Evolutionary conservation across 1,284 basidiomycete genomes (phyloP).

Genomic region (Ustanciosporium gigantosporum): DNA sequence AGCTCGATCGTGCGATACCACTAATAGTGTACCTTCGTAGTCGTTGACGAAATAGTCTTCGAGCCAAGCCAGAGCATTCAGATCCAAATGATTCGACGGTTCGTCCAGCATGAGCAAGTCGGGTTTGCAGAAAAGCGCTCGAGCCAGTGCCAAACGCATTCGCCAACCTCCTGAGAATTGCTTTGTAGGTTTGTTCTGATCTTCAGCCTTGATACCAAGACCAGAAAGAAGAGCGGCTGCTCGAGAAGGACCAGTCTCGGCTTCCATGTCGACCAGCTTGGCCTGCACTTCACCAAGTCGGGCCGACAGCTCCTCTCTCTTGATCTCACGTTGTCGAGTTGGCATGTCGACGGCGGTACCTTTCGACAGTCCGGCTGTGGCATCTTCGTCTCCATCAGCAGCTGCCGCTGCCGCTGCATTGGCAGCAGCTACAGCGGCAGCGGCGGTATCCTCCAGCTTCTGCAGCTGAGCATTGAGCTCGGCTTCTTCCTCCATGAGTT

Average conservation of each 20-base stretch:
- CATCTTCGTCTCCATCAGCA: slow-evolving; percentile 12
- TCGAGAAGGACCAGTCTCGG: slow-evolving; percentile 90
- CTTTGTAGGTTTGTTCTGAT: slow-evolving; percentile 69
- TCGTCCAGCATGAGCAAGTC: slow-evolving; percentile 57
- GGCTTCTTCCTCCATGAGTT: slow-evolving; percentile 52
- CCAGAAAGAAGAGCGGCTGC: slow-evolving; percentile 88
- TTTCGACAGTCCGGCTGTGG: slow-evolving; percentile 25
- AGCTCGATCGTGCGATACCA: slow-evolving; percentile 97
- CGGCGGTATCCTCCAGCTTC: slow-evolving; percentile 47
- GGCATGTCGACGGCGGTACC: slow-evolving; percentile 57
- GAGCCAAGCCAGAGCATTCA: slow-evolving; percentile 65
- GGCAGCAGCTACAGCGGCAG: slow-evolving; percentile 32
- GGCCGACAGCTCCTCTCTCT: slow-evolving; percentile 76
- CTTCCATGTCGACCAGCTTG: slow-evolving; percentile 92
- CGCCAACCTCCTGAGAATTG: slow-evolving; percentile 98
- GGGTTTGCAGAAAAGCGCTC: slow-evolving; percentile 87
- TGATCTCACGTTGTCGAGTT: slow-evolving; percentile 59
- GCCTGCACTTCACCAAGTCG: slow-evolving; percentile 90
- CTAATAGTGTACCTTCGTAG: slow-evolving; percentile 93
- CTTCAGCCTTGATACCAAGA: slow-evolving; percentile 84
- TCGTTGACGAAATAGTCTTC: slow-evolving; percentile 72
- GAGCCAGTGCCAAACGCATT: slow-evolving; percentile 98
- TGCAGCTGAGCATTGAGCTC: slow-evolving; percentile 50
- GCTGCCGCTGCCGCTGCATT: slow-evolving; percentile 16
- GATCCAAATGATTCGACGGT: slow-evolving; percentile 88